Percentiles rank a stretch among this genome's conserved stretches.
Conservation (phyloP, 1,139 yeast genomes). For the Chernovozyma aurita region DNA sequence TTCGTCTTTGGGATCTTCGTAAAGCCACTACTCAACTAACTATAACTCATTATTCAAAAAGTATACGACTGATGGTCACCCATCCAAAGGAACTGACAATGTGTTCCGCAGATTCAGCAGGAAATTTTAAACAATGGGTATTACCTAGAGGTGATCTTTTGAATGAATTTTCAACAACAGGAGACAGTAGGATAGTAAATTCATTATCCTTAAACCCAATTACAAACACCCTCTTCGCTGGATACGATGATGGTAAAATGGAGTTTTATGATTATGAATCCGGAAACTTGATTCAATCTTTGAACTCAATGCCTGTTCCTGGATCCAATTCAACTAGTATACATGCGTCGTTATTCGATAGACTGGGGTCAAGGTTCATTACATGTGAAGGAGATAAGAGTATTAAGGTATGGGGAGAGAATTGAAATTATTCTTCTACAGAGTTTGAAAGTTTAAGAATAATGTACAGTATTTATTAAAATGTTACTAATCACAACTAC, state of each 20-base stretch:
- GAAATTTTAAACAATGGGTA: conserved; percentile 78
- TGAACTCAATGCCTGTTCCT: conserved; percentile 53
- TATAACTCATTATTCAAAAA: conserved; percentile 79
- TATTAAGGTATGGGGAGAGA: conserved; percentile 78
- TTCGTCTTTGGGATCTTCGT: conserved; percentile 76
- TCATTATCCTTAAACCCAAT: conserved; percentile 58
- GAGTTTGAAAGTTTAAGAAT: too few relatives aligned
- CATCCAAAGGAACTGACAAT: conserved; percentile 75
- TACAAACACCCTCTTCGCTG: conserved; percentile 70
- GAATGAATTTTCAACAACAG: conserved; percentile 33
- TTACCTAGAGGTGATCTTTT: conserved; percentile 71
- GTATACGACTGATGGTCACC: conserved; percentile 67
- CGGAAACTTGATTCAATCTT: conserved; percentile 59
- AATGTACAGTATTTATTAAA: too few relatives aligned
- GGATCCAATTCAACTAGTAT: conserved; percentile 72
- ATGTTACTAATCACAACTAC: too few relatives aligned
- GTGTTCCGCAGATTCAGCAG: conserved; percentile 71
- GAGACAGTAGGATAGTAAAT: conserved; percentile 48
- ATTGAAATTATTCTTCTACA: too few relatives aligned
- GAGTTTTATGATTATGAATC: conserved; percentile 74
- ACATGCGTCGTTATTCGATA: conserved; percentile 70
- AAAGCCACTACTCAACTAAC: conserved; percentile 42
- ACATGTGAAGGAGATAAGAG: conserved; percentile 92
- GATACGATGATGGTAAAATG: conserved; percentile 79
- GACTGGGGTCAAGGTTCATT: conserved; percentile 72